phyloP scores from a whole-genome alignment of 352 stramenopile species.

The Phytopythium helicoides region DNA sequence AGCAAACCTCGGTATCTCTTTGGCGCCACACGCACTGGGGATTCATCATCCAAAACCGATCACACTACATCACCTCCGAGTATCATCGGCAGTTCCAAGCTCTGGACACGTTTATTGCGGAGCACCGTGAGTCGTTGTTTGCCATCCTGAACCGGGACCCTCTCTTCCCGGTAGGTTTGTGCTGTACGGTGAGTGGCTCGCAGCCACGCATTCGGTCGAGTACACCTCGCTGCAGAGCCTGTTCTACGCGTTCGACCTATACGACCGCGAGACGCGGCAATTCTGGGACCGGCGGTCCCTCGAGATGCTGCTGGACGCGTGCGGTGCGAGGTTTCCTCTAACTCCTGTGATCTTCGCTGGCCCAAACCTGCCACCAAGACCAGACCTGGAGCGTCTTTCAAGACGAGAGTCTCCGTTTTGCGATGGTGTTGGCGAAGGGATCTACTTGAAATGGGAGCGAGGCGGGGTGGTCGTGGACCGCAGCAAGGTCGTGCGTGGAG shows the following conservation, averaged over 20 bases:
- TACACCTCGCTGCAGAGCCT: slow-evolving; percentile 59
- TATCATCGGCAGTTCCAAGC: slow-evolving; percentile 66
- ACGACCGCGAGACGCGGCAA: slow-evolving; percentile 41
- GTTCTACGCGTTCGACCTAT: slow-evolving; percentile 86
- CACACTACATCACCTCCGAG: slow-evolving; percentile 54
- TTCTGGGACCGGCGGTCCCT: slow-evolving; percentile 45
- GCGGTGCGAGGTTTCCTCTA: slow-evolving; percentile 27
- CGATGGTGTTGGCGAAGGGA: slow-evolving; percentile 42
- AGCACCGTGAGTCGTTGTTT: slow-evolving; percentile 36
- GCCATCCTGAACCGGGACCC: slow-evolving; percentile 41
- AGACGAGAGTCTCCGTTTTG: slow-evolving; percentile 40
- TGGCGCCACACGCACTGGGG: slow-evolving; percentile 39
- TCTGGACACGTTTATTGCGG: slow-evolving; percentile 56
- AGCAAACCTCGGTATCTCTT: slow-evolving; percentile 78
- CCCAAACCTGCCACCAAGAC: slow-evolving; percentile 1
- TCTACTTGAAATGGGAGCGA: slow-evolving; percentile 62
- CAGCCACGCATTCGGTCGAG: slow-evolving; percentile 75
- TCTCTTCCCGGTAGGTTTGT: slow-evolving; percentile 64
- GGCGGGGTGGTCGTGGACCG: slow-evolving; percentile 38
- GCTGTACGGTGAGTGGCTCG: slow-evolving; percentile 83
- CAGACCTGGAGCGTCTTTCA: slow-evolving; percentile 25
- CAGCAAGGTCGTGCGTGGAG: slow-evolving; percentile 57
- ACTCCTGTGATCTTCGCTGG: slow-evolving; percentile 24
- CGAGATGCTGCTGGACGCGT: slow-evolving; percentile 24
- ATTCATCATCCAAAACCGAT: slow-evolving; percentile 76